Percentiles rank a stretch among this genome's conserved stretches.
These are phyloP conservation scores for Pseudozyma hubeiensis DNA, from an alignment of 1,284 basidiomycete genomes.

Conservation along the genomic window DNA sequence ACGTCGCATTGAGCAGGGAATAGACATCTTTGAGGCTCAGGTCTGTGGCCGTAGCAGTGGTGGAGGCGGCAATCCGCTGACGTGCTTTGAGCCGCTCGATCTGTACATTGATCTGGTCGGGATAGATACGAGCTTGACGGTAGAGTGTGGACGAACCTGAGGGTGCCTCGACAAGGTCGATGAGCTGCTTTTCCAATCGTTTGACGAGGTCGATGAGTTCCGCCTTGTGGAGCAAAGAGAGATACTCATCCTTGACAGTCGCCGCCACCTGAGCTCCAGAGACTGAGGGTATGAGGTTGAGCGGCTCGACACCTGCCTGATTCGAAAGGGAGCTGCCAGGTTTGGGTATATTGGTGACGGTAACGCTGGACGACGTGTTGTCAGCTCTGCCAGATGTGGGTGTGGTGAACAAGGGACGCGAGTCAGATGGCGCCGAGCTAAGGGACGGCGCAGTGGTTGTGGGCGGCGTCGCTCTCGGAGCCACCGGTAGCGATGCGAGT, in stretches of 20 bases:
- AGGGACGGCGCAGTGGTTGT: neutral
- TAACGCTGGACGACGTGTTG: constrained; percentile 28
- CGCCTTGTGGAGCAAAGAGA: constrained; percentile 42
- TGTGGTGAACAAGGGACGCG: constrained; percentile 10
- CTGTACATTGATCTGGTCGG: constrained; percentile 37
- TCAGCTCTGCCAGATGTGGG: constrained; percentile 8
- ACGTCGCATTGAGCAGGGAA: constrained; percentile 32
- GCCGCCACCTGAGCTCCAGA: constrained; percentile 30
- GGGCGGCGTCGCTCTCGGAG: neutral
- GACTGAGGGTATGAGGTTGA: constrained; percentile 37
- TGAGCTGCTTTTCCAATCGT: constrained; percentile 48
- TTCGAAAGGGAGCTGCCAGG: constrained; percentile 43
- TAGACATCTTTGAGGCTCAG: constrained; percentile 50
- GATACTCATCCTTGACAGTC: constrained; percentile 27
- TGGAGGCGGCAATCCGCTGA: constrained; percentile 22
- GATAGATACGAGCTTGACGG: constrained; percentile 45
- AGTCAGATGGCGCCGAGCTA: constrained; percentile 1
- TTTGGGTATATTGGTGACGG: constrained; percentile 48
- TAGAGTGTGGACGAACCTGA: constrained; percentile 40
- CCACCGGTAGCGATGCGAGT: constrained; percentile 3
- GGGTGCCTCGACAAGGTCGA: constrained; percentile 32
- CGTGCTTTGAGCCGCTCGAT: constrained; percentile 44
- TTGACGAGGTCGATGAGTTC: constrained; percentile 52
- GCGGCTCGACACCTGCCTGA: constrained; percentile 31
- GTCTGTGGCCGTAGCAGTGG: constrained; percentile 18